Evolutionary conservation across 2,329 filamentous ascomycete genomes (phyloP), one percentile per base, ranked within the genome.

Genomic region (Colletotrichum sansevieriae): DNA sequence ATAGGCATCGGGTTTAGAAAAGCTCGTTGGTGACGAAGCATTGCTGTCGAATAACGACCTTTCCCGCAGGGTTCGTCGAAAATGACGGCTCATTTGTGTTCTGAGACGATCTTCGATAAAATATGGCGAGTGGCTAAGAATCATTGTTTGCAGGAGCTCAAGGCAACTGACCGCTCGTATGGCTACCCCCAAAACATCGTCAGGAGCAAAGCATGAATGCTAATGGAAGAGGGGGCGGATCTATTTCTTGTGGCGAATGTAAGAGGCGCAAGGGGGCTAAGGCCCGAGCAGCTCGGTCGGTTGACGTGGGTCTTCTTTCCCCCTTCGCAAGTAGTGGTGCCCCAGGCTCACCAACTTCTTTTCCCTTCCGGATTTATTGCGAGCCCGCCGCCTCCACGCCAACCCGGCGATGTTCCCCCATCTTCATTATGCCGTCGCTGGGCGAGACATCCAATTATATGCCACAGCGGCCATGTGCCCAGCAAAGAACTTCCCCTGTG

Each of bases 361-460:
- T 49, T n/a, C 20, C 37, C n/a, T 29, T 20, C 10, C 20, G 65
- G 52, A 33, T 43, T 15, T 52, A 35, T 22, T 29, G 22, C 35
- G 39, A n/a, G 58, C 35, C 62, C 22, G 51, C 43, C 59, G 58
- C 33, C 15, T 55, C 55, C 46, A 65, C 39, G 33, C 15, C 20
- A 60, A 33, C 18, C 47, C 33, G 13, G 10, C 41, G n/a, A 25
- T 25, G 22, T 49, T 43, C 13, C 10, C 11, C 43, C 29, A 47
- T 25, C 56, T 22, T 35, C 33, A 33, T 49, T 49, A n/a, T 52
- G 37, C 33, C 61, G 65, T 18, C n/a, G 37, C 65, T 60, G 54
- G 39, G 9, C 39, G 33, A 54, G 54, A 68, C 46, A 65, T 44
- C 65, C 46, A 68, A 68, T 68, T 61, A 49, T 33, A 65, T 47